These are phyloP conservation scores for Talaromyces sp. DNA, from an alignment of 2,329 filamentous ascomycete species.

Conservation along the genomic window DNA sequence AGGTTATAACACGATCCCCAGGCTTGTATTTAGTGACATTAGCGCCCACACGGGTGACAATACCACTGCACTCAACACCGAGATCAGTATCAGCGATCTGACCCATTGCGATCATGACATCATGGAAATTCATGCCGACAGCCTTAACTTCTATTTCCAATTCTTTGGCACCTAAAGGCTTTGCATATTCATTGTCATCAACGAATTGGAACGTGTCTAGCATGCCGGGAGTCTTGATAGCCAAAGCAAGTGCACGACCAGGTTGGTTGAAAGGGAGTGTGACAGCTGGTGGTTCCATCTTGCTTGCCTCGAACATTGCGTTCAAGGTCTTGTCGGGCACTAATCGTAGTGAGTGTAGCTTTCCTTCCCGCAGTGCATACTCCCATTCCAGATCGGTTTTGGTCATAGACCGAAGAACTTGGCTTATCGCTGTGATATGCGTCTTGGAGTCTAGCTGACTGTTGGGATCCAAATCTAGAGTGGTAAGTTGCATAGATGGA, in stretches of 20 bases:
- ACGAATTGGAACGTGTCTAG: slow-evolving; percentile 20
- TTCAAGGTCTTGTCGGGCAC: background rate
- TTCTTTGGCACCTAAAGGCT: slow-evolving; percentile 21
- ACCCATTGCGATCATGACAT: slow-evolving; percentile 40
- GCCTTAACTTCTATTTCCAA: slow-evolving; percentile 35
- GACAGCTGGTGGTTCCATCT: background rate
- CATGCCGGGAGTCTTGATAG: slow-evolving; percentile 5
- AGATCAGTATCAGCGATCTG: slow-evolving; percentile 22
- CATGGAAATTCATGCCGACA: slow-evolving; percentile 45
- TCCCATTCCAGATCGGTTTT: background rate
- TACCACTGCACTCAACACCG: slow-evolving; percentile 36
- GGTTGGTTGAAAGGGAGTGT: slow-evolving; percentile 2
- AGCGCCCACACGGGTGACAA: slow-evolving; percentile 25
- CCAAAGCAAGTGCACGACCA: slow-evolving; percentile 4
- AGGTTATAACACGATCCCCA: background rate
- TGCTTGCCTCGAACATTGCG: background rate
- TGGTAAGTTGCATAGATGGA: background rate
- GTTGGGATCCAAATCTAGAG: background rate
- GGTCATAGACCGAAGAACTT: background rate
- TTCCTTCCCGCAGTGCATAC: background rate
- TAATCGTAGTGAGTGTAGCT: background rate
- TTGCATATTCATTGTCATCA: slow-evolving; percentile 19
- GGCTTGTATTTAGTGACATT: background rate
- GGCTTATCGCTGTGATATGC: background rate
- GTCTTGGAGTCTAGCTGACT: background rate